Evolutionary conservation across 2,329 filamentous ascomycete genomes (phyloP), one percentile per base, ranked within the genome.

Genomic region (Trichocomaceae sp.): DNA sequence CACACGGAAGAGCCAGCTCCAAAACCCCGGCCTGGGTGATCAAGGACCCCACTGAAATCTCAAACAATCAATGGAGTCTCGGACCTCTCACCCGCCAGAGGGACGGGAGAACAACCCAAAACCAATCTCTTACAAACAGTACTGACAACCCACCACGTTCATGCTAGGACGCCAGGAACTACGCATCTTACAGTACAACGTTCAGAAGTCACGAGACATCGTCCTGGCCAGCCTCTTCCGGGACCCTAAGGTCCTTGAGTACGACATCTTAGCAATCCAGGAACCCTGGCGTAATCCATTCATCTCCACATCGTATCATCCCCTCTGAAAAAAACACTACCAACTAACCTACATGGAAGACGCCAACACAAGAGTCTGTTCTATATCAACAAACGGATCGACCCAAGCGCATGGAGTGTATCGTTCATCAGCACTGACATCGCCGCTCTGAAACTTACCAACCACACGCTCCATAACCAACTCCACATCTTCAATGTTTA

Each of bases 101-200:
- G n/a, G n/a, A n/a, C n/a, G n/a, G n/a, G n/a, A n/a, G n/a, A n/a
- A n/a, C n/a, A n/a, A n/a, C n/a, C n/a, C n/a, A n/a, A n/a, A n/a
- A n/a, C n/a, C n/a, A n/a, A n/a, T n/a, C n/a, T n/a, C n/a, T n/a
- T n/a, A n/a, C n/a, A n/a, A n/a, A n/a, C n/a, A n/a, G n/a, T n/a
- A n/a, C n/a, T n/a, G n/a, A n/a, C n/a, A n/a, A n/a, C n/a, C n/a
- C n/a, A n/a, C n/a, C n/a, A n/a, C n/a, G n/a, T n/a, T n/a, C n/a
- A n/a, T n/a, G n/a, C n/a, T n/a, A n/a, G n/a, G n/a, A n/a, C n/a
- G n/a, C n/a, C n/a, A n/a, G n/a, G n/a, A n/a, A n/a, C n/a, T n/a
- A n/a, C n/a, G n/a, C n/a, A 65, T 64, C 47, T 58, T 65, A 55
- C 58, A 65, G 52, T 65, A 64, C 56, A 50, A 50, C 47, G 52